phyloP scores from a whole-genome alignment of 768 basidiomycete species.

The Lyophyllum shimeji region DNA sequence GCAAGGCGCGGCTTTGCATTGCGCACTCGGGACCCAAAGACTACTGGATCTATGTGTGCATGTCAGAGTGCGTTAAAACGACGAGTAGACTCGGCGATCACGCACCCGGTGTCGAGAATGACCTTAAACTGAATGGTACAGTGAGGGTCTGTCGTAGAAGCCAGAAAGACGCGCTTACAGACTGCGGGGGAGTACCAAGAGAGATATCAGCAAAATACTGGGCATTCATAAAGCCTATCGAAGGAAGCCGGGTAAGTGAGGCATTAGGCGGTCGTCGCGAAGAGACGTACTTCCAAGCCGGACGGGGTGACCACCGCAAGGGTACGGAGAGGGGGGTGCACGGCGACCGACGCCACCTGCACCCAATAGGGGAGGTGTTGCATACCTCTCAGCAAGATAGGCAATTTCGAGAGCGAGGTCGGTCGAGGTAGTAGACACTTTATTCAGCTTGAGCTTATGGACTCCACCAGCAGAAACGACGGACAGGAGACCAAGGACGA shows the following conservation, averaged over 20 bases:
- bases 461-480: slow-evolving; percentile 53
- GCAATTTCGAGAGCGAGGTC: slow-evolving; percentile 73
- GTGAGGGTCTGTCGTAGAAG: background rate
- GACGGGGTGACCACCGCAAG: slow-evolving; percentile 79
- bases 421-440: slow-evolving; percentile 61
- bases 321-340: slow-evolving; percentile 34
- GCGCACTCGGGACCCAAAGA: slow-evolving; percentile 88
- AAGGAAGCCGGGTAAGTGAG: slow-evolving; percentile 1
- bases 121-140: slow-evolving; percentile 73
- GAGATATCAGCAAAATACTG: slow-evolving; percentile 92
- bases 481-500: slow-evolving; percentile 44
- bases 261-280: background rate
- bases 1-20: slow-evolving; percentile 87
- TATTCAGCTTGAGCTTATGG: slow-evolving; percentile 88
- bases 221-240: slow-evolving; percentile 92
- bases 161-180: slow-evolving; percentile 39
- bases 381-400: slow-evolving; percentile 95
- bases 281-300: slow-evolving; percentile 79
- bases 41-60: slow-evolving; percentile 68
- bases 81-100: background rate
- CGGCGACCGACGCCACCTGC: slow-evolving; percentile 72
- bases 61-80: background rate
- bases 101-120: slow-evolving; percentile 87
- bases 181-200: slow-evolving; percentile 83
- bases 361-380: slow-evolving; percentile 31